Conservation (phyloP, 441 rosid genomes). For the Mallotus repandus region DNA sequence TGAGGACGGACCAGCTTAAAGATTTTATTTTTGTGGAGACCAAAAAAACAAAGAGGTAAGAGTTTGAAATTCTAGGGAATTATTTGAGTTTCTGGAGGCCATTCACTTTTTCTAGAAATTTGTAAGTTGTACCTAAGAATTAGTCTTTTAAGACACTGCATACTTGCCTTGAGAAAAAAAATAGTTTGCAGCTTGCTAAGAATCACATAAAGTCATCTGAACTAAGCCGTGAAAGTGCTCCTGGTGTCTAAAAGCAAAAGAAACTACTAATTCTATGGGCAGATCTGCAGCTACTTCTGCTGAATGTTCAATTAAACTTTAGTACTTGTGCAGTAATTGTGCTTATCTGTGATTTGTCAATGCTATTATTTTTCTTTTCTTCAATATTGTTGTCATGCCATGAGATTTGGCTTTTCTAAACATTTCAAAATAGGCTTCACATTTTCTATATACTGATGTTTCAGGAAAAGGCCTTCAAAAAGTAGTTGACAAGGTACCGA, state of each 20-base stretch:
- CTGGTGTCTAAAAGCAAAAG: background rate
- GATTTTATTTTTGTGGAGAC: background rate
- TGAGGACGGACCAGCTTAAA: background rate
- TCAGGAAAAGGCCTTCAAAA: slow-evolving; percentile 71
- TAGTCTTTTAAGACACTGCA: too few species aligned
- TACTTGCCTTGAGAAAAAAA: too few species aligned
- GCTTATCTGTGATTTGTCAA: background rate
- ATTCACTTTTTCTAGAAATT: background rate
- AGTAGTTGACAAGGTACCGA: slow-evolving; percentile 54
- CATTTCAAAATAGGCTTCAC: slow-evolving; percentile 16
- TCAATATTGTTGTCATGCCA: background rate
- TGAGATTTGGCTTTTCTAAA: background rate
- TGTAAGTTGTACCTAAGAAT: background rate
- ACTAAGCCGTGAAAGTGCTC: background rate
- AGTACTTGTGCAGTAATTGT: background rate
- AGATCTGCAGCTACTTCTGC: background rate
- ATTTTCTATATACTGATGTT: slow-evolving; percentile 30
- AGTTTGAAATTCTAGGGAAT: background rate
- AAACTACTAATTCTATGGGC: background rate
- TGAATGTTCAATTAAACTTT: background rate
- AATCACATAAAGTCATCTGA: background rate
- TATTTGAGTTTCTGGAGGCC: background rate
- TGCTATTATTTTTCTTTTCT: background rate
- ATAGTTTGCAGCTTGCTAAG: too few species aligned
- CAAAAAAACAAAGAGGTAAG: background rate